Evolutionary conservation across 768 basidiomycete genomes (phyloP), one percentile per base, ranked within the genome.

Genomic region (Pisolithus orientalis): DNA sequence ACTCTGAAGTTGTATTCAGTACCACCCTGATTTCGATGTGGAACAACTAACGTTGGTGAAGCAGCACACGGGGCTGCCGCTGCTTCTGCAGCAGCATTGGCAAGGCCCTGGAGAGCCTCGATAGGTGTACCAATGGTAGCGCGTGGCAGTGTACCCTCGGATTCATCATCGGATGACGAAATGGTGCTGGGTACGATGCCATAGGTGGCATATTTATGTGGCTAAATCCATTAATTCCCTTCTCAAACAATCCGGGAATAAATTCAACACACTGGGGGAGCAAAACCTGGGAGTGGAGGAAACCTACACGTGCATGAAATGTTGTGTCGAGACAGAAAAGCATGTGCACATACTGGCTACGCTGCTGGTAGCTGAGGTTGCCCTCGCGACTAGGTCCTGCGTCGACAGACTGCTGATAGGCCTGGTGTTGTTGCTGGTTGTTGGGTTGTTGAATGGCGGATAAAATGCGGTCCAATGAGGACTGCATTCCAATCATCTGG

Each of bases 401-500:
- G 13, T 44, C 55, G 28, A 28, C 39, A 27, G 39, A 53, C 46
- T 48, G 28, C 31, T 58, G 39, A 52, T 63, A 60, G 38, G 46
- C 47, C 46, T 55, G 60, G 31, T 53, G 61, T 31, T 65, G 72
- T 47, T 70, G 46, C 29, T 47, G 69, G 16, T 42, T 58, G 54
- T 49, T 63, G 40, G 64, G 56, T 49, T 71, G 75, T 60, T 80
- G 86, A 52, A 92, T 74, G 2, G 80, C 84, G 43, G 78, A 72
- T 50, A 93, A 71, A 63, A 93, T 93, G 48, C 90, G 80, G 69
- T 93, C 90, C 57, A 93, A 68, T 25, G 90, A 87, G 5, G 89
- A 87, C 69, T 93, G 91, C 85, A 93, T 89, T 60, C 90, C 90
- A 60, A 93, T 92, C 87, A 93, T 91, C 66, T 92, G 90, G 70